A percentile compares a stretch with the other conserved stretches of the same genome.
These are phyloP conservation scores for Solanum chacoense DNA, from an alignment of 305 asterid genomes.

Conservation along the genomic window DNA sequence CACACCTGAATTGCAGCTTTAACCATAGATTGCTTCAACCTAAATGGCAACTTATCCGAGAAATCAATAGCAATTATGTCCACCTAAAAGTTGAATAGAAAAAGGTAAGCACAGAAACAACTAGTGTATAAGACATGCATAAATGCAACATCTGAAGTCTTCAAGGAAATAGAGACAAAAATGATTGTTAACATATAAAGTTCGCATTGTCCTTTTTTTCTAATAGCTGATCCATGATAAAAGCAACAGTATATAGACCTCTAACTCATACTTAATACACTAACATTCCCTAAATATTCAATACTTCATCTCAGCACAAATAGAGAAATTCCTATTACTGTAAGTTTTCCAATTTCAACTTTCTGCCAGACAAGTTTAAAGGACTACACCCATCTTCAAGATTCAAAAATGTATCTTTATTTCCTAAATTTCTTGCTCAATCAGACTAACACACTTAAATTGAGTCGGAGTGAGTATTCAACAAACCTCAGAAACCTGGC, in stretches of 20 bases:
- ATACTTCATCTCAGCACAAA: background rate
- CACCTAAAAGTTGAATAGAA: conserved; percentile 33
- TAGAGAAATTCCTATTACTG: background rate
- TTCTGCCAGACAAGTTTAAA: background rate
- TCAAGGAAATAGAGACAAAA: background rate
- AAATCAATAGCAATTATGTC: conserved; percentile 76
- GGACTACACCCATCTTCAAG: background rate
- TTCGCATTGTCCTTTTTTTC: background rate
- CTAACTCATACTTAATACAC: background rate
- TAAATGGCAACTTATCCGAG: conserved; percentile 54
- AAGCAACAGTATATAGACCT: background rate
- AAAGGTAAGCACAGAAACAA: background rate
- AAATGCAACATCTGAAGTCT: background rate
- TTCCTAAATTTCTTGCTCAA: no score
- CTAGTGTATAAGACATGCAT: background rate
- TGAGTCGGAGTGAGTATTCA: background rate
- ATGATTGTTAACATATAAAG: background rate
- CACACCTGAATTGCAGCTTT: conserved; percentile 74
- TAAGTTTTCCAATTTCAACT: background rate
- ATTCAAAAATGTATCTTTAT: background rate
- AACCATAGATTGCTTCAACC: conserved; percentile 70
- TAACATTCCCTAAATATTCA: background rate
- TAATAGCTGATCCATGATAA: background rate
- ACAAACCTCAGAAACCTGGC: conserved; percentile 59
- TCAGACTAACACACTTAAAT: background rate